phyloP scores from a whole-genome alignment of 176 grass and related monocot species.

The Areca catechu region DNA sequence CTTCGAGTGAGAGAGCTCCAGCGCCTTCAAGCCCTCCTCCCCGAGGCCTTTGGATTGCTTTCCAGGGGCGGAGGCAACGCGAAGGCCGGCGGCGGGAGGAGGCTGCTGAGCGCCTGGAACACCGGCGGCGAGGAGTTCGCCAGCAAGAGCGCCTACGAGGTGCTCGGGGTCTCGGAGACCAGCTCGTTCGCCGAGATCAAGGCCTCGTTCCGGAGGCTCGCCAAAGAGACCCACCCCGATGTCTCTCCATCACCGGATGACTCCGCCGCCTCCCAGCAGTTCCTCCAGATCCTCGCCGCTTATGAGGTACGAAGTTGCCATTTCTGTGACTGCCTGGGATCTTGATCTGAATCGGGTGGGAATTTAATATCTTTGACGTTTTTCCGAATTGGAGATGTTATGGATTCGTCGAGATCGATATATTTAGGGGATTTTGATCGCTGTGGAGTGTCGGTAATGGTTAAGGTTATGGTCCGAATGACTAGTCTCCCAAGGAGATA shows the following conservation, averaged over 20 bases:
- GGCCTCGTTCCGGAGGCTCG: slow-evolving; percentile 70
- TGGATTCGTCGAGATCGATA: too few relatives aligned
- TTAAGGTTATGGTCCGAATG: too few relatives aligned
- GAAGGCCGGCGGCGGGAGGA: slow-evolving; percentile 17
- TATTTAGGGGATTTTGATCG: too few relatives aligned
- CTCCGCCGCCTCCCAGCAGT: slow-evolving; percentile 35
- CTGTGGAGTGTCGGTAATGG: too few relatives aligned
- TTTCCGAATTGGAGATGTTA: too few relatives aligned
- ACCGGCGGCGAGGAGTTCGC: slow-evolving; percentile 22
- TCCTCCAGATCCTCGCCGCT: slow-evolving; percentile 79
- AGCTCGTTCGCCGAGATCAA: slow-evolving; percentile 80
- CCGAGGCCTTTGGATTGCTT: slow-evolving; percentile 10
- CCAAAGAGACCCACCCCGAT: slow-evolving; percentile 94
- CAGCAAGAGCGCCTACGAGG: slow-evolving; percentile 80
- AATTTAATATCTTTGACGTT: too few relatives aligned
- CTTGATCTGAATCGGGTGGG: too few relatives aligned
- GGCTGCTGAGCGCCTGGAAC: neutral
- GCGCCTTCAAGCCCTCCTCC: slow-evolving; percentile 25
- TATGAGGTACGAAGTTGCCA: slow-evolving; percentile 47
- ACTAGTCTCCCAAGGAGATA: too few relatives aligned
- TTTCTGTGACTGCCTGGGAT: too few relatives aligned
- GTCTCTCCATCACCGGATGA: slow-evolving; percentile 15
- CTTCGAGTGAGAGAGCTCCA: slow-evolving; percentile 33
- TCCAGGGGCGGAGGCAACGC: neutral
- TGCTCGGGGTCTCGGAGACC: slow-evolving; percentile 59